Evolutionary conservation across 805 yeast species (phyloP).

Genomic region (Wickerhamomyces bisporus): DNA sequence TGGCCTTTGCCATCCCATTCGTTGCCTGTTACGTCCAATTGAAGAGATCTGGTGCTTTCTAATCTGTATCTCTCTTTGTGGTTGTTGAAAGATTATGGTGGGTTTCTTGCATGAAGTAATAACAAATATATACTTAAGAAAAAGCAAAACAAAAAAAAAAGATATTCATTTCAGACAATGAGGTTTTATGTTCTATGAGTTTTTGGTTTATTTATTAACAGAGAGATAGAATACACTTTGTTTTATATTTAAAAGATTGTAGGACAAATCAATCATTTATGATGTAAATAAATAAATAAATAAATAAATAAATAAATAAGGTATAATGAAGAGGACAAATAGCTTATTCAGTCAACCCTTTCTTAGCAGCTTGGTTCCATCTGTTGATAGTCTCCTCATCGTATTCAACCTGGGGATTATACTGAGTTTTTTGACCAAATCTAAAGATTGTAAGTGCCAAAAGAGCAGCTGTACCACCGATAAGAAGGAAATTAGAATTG

Average conservation of each 20-base stretch:
- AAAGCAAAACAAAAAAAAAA: too few relatives aligned
- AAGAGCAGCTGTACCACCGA: slow-evolving; percentile 11
- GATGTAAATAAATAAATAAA: slow-evolving; percentile 3
- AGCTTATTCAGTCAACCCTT: slow-evolving; percentile 8
- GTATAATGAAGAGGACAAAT: slow-evolving; percentile 3
- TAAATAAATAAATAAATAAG: slow-evolving; percentile 4
- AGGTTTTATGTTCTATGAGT: too few relatives aligned
- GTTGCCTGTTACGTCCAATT: slow-evolving; percentile 73
- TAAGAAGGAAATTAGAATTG: slow-evolving; percentile 13
- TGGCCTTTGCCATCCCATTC: slow-evolving; percentile 75
- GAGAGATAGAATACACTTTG: not conserved
- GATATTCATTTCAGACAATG: too few relatives aligned
- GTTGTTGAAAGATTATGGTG: too few relatives aligned
- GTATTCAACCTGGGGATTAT: slow-evolving; percentile 15
- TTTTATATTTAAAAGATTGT: slow-evolving; percentile 2
- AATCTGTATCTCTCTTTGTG: too few relatives aligned
- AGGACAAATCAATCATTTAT: not conserved
- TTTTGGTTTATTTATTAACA: not conserved
- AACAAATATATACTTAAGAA: too few relatives aligned
- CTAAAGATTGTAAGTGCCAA: slow-evolving; percentile 16
- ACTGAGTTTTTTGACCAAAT: slow-evolving; percentile 12
- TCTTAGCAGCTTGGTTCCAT: slow-evolving; percentile 22
- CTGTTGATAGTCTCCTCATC: slow-evolving; percentile 15
- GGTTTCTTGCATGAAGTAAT: too few relatives aligned
- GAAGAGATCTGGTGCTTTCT: slow-evolving; percentile 73